Conservation (phyloP, 2,329 filamentous ascomycete genomes). For the Gyromitra esculenta region DNA sequence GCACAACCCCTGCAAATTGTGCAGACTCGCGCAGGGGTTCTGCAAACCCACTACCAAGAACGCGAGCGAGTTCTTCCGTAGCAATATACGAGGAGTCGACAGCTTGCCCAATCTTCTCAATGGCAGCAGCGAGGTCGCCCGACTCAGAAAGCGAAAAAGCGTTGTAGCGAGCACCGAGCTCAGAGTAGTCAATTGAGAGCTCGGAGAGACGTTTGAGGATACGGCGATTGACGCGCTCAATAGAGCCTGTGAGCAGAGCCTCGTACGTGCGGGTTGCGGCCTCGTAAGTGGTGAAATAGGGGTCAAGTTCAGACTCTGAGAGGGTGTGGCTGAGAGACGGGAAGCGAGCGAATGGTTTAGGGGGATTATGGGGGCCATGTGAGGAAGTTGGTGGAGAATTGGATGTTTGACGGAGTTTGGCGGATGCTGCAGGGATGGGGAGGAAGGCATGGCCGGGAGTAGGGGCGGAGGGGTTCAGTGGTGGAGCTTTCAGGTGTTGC, state of each 20-base stretch:
- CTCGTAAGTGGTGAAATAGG: conserved; percentile 95
- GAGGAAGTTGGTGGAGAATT: conserved; percentile 60
- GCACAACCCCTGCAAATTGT: conserved; percentile 94
- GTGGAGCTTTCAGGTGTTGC: conserved; percentile 93
- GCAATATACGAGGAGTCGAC: conserved; percentile 96
- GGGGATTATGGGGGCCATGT: conserved; percentile 60
- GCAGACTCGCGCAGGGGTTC: conserved; percentile 98
- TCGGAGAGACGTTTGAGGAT: conserved; percentile 85
- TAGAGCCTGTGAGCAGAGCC: conserved; percentile 84
- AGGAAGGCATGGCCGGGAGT: conserved; percentile 86
- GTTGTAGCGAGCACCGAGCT: conserved; percentile 95
- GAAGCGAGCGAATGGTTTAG: conserved; percentile 79
- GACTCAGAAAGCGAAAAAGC: conserved; percentile 96
- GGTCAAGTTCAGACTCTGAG: conserved; percentile 89
- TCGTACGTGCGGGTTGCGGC: conserved; percentile 91
- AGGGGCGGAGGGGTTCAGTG: conserved; percentile 91
- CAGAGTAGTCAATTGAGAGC: conserved; percentile 85
- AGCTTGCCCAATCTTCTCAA: conserved; percentile 93
- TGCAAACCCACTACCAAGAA: conserved; percentile 90
- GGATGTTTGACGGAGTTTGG: conserved; percentile 74
- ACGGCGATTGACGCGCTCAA: conserved; percentile 95
- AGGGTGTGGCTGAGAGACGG: conserved; percentile 79
- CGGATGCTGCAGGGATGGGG: conserved; percentile 83
- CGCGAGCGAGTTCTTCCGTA: conserved; percentile 87
- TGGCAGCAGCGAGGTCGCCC: conserved; percentile 85